Percentiles rank a stretch among this genome's conserved stretches.
phyloP scores from a whole-genome alignment of 805 yeast genomes.

The Hanseniaspora thailandica region DNA sequence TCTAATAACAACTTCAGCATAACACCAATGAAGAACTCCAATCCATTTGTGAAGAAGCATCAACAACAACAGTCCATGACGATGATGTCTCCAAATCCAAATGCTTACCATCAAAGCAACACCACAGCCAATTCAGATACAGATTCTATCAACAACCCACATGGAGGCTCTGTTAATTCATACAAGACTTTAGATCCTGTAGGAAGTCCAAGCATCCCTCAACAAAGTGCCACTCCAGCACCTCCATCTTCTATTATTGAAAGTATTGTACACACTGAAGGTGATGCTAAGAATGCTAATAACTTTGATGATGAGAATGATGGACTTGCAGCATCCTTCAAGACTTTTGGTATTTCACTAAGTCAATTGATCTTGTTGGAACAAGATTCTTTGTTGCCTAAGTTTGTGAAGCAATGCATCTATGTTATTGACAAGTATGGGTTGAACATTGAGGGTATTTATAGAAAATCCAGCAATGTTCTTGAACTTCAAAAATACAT shows the following conservation, averaged over 20 bases:
- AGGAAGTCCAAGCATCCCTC: conserved; percentile 2
- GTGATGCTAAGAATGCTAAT: conserved; percentile 9
- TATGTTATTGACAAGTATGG: conserved; percentile 80
- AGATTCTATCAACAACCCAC: conserved; percentile 16
- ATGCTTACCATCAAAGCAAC: neutral
- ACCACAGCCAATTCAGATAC: neutral
- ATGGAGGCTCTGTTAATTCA: conserved; percentile 23
- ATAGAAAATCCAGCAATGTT: conserved; percentile 72
- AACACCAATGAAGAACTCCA: conserved; percentile 12
- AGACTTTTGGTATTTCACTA: conserved; percentile 75
- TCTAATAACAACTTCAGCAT: conserved; percentile 11
- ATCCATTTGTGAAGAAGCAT: conserved; percentile 9
- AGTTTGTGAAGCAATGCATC: conserved; percentile 78
- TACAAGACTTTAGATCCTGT: conserved; percentile 9
- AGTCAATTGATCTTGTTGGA: conserved; percentile 67
- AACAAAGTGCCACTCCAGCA: conserved; percentile 12
- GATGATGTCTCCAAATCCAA: conserved; percentile 23
- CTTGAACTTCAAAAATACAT: conserved; percentile 61
- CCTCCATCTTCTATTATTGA: conserved; percentile 12
- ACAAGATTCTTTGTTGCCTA: conserved; percentile 75
- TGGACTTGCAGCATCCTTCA: conserved; percentile 21
- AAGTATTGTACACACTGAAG: neutral
- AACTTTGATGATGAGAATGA: conserved; percentile 9
- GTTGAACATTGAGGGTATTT: conserved; percentile 74
- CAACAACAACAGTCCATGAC: no score